phyloP scores from a whole-genome alignment of 106 monocot genomes.

The Dioscorea alata region DNA sequence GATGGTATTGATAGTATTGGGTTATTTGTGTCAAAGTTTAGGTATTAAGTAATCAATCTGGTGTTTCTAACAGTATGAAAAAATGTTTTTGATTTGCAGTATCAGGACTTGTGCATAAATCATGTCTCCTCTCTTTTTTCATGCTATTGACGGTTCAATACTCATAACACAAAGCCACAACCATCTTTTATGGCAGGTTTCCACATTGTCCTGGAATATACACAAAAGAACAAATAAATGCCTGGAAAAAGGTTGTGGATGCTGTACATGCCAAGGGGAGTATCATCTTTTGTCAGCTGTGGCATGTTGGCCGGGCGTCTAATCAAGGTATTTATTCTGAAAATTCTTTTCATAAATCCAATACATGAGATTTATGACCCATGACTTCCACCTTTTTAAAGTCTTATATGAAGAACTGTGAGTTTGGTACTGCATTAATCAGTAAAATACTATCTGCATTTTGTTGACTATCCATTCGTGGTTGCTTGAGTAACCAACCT shows the following conservation, averaged over 20 bases:
- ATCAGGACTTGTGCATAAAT: neutral
- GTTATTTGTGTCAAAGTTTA: neutral
- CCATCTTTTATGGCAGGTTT: slow-evolving; percentile 36
- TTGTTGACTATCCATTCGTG: no score
- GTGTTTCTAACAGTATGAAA: neutral
- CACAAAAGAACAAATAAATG: slow-evolving; percentile 66
- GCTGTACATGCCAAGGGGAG: slow-evolving; percentile 91
- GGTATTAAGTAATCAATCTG: neutral
- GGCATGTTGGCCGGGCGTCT: slow-evolving; percentile 97
- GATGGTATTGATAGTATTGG: no score
- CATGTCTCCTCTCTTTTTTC: neutral
- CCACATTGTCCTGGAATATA: slow-evolving; percentile 94
- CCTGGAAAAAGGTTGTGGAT: slow-evolving; percentile 95
- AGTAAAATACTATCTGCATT: no score
- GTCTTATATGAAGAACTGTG: no score
- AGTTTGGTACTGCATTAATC: no score
- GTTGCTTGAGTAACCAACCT: no score
- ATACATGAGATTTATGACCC: no score
- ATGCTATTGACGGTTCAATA: neutral
- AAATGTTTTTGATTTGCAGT: neutral
- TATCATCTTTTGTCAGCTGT: slow-evolving; percentile 93
- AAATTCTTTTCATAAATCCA: neutral
- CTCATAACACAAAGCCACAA: no score
- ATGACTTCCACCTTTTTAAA: no score
- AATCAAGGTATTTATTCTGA: slow-evolving; percentile 38